Evolutionary conservation across 2,329 filamentous ascomycete species (phyloP), one percentile per base, ranked within the genome.

Genomic region (Cladosporium sp.): DNA sequence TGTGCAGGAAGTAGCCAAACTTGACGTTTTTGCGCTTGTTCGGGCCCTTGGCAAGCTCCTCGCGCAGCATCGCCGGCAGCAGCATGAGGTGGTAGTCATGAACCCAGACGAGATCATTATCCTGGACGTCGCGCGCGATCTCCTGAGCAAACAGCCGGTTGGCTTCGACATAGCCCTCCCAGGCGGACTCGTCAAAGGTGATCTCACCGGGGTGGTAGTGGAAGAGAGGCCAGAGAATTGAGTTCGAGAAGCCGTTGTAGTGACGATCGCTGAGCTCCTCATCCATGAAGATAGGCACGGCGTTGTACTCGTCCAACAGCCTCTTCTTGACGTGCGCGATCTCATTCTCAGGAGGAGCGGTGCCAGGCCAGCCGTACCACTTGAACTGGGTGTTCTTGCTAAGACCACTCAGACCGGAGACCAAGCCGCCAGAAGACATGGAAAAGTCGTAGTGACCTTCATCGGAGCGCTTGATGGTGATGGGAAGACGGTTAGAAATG

Each of bases 71-170:
- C 66, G 92, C 84, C 32, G 93, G 93, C 33, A 98, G 80, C 16
- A 98, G 84, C 91, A 97, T 97, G 57, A 97, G 77, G 71, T 98
- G 93, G 74, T 97, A 98, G 72, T 98, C 93, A 70, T 98, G 93
- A 5, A 98, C 89, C 93, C 93, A 98, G 64, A 98, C 86, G 64
- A 96, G 75, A 71, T 98, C 93, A 52, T 90, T 91, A 68, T 97
- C 92, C 69, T 91, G 82, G 9, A 96, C 88, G 63, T 95, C 88
- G 62, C 86, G 85, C 52, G 87, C 84, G 59, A 98, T 86, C 11
- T 87, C 85, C 73, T 92, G 85, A 54, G 93, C 92, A 66, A 97
- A 98, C 7, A 95, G 79, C 44, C 86, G 83, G 72, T 97, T 98
- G 60, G 95, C 92, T 67, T 95, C 87, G 64, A 85, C 85, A 75